Conservation (phyloP, 768 basidiomycete genomes). For the Xanthoconium stramineum region DNA sequence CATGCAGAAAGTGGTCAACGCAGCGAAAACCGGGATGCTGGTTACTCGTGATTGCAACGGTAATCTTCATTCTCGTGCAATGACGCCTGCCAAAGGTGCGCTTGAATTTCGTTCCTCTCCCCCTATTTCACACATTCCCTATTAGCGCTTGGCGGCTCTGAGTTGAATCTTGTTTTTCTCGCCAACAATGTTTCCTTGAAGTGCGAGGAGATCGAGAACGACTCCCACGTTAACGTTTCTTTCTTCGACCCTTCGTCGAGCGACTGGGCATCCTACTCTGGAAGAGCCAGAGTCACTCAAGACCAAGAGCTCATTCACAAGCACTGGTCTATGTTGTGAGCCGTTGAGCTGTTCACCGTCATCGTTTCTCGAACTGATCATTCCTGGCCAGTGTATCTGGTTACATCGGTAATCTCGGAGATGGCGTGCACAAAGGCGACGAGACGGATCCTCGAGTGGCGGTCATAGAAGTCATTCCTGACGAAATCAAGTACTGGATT, state of each 20-base stretch:
- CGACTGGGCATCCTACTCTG: conserved; percentile 78
- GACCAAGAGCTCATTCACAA: conserved; percentile 63
- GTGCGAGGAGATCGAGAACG: conserved; percentile 72
- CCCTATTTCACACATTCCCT: neutral
- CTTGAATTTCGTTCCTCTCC: neutral
- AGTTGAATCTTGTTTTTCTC: conserved; percentile 62
- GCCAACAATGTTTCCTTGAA: conserved; percentile 73
- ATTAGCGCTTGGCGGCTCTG: conserved; percentile 43
- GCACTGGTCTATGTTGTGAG: conserved; percentile 57
- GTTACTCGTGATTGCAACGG: conserved; percentile 69
- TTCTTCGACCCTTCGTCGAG: conserved; percentile 70
- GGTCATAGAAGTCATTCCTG: conserved; percentile 73
- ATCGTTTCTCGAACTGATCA: neutral
- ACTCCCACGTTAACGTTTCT: conserved; percentile 75
- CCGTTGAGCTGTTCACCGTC: neutral
- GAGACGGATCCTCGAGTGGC: conserved; percentile 75
- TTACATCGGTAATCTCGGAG: conserved; percentile 86
- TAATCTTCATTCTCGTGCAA: conserved; percentile 74
- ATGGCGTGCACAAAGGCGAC: conserved; percentile 82
- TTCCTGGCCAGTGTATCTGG: conserved; percentile 47
- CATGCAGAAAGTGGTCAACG: conserved; percentile 61
- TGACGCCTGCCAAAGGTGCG: conserved; percentile 71
- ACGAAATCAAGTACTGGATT: conserved; percentile 81
- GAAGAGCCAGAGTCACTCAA: conserved; percentile 62
- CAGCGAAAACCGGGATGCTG: conserved; percentile 69